A percentile compares a stretch with the other conserved stretches of the same genome.
phyloP scores from a whole-genome alignment of 179 eudicot species.

The Camellia oleifera region DNA sequence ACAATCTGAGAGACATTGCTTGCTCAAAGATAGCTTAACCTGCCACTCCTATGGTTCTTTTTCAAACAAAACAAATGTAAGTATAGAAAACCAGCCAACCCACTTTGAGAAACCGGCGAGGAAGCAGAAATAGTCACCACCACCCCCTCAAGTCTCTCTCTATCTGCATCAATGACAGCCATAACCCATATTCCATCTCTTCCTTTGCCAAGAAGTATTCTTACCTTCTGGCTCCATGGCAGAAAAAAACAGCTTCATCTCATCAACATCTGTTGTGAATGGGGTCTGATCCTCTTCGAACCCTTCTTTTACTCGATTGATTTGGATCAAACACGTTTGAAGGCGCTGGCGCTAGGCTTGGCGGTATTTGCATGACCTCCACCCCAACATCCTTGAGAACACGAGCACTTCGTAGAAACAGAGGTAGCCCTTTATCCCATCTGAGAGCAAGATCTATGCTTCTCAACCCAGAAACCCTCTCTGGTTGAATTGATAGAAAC shows the following conservation, averaged over 20 bases:
- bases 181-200: background rate
- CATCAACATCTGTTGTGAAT: conserved; percentile 64
- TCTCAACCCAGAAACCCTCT: conserved; percentile 45
- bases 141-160: background rate
- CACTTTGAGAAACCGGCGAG: conserved; percentile 6
- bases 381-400: conserved; percentile 35
- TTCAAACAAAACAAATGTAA: conserved; percentile 6
- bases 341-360: conserved; percentile 42
- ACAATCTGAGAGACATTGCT: conserved; percentile 10
- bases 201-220: conserved; percentile 5
- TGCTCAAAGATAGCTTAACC: conserved; percentile 4
- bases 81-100: conserved; percentile 11
- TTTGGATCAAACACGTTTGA: conserved; percentile 48
- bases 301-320: conserved; percentile 57
- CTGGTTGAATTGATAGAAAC: conserved; percentile 45
- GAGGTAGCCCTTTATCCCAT: conserved; percentile 19
- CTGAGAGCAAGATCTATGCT: conserved; percentile 47
- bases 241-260: background rate
- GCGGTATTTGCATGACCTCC: conserved; percentile 35
- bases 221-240: background rate
- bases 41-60: background rate
- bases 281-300: conserved; percentile 76
- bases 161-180: background rate
- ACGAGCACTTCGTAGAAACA: conserved; percentile 26
- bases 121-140: conserved; percentile 13